These are phyloP conservation scores for Corinectria fuckeliana DNA, from an alignment of 2,329 filamentous ascomycete species.

Conservation along the genomic window DNA sequence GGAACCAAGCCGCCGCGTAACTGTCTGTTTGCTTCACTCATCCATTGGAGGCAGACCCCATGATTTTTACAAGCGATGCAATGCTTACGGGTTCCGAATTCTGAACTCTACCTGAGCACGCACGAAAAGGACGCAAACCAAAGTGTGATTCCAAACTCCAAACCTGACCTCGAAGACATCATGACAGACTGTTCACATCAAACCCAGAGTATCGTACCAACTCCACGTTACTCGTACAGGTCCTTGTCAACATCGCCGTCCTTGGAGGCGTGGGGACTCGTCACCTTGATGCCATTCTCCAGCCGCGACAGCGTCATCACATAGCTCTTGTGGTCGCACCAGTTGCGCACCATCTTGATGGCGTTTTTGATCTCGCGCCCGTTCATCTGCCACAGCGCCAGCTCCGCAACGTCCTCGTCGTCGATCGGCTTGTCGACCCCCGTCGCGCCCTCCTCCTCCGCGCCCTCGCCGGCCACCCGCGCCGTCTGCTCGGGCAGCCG, in stretches of 20 bases:
- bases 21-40: no score
- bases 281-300: slow-evolving; percentile 54
- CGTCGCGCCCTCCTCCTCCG: not conserved
- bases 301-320: slow-evolving; percentile 49
- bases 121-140: no score
- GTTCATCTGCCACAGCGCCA: slow-evolving; percentile 51
- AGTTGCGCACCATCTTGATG: slow-evolving; percentile 53
- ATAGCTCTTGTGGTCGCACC: slow-evolving; percentile 54
- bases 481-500: slow-evolving; percentile 38
- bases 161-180: no score
- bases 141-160: no score
- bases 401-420: slow-evolving; percentile 47
- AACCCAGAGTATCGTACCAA: not conserved
- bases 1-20: no score
- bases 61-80: no score
- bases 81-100: no score
- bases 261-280: slow-evolving; percentile 51
- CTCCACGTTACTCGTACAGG: slow-evolving; percentile 35
- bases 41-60: no score
- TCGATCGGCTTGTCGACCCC: slow-evolving; percentile 26
- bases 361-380: slow-evolving; percentile 56
- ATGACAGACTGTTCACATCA: no score
- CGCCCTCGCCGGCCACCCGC: not conserved
- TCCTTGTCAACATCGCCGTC: slow-evolving; percentile 35
- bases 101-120: no score